A percentile compares a stretch with the other conserved stretches of the same genome.
phyloP scores from a whole-genome alignment of 2,329 filamentous ascomycete genomes.

The Remersonia thermophila region DNA sequence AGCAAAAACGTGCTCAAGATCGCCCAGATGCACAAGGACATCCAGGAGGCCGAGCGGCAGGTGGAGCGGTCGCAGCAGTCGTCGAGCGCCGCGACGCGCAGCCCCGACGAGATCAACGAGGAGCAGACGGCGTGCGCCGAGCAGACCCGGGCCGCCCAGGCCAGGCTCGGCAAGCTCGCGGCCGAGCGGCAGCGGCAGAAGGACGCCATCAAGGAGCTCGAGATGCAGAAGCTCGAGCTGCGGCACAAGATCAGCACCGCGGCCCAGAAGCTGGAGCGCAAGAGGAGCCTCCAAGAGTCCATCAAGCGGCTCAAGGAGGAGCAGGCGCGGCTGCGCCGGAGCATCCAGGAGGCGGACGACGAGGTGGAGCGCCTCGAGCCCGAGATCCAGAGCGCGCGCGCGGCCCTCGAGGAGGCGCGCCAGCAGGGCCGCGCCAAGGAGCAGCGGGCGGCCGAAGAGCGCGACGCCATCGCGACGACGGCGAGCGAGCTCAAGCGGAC shows the following conservation, averaged over 20 bases:
- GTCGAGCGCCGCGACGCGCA: constrained; percentile 49
- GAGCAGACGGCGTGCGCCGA: constrained; percentile 57
- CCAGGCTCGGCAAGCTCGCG: constrained; percentile 51
- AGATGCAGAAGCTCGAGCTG: constrained; percentile 66
- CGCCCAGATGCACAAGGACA: constrained; percentile 57
- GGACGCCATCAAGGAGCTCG: constrained; percentile 54
- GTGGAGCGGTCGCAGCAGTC: constrained; percentile 65
- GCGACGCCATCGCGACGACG: constrained; percentile 59
- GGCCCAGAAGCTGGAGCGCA: constrained; percentile 68
- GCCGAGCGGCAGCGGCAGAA: constrained; percentile 60
- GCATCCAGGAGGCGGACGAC: constrained; percentile 55
- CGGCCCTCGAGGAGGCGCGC: constrained; percentile 64
- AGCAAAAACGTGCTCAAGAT: constrained; percentile 68
- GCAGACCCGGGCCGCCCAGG: constrained; percentile 52
- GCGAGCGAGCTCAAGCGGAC: constrained; percentile 65
- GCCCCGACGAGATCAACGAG: constrained; percentile 73
- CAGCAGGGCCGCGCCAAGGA: constrained; percentile 61
- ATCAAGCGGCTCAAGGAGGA: constrained; percentile 62
- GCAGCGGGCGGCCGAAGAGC: constrained; percentile 56
- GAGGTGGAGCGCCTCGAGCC: constrained; percentile 66
- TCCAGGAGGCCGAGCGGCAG: constrained; percentile 56
- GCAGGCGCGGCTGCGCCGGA: constrained; percentile 54
- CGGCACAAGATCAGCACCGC: constrained; percentile 60
- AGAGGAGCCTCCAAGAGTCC: constrained; percentile 54
- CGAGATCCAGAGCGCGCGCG: constrained; percentile 61